A percentile compares a stretch with the other conserved stretches of the same genome.
Conservation (phyloP, 176 grass and related monocot genomes). For the Chrysopogon serrulatus region DNA sequence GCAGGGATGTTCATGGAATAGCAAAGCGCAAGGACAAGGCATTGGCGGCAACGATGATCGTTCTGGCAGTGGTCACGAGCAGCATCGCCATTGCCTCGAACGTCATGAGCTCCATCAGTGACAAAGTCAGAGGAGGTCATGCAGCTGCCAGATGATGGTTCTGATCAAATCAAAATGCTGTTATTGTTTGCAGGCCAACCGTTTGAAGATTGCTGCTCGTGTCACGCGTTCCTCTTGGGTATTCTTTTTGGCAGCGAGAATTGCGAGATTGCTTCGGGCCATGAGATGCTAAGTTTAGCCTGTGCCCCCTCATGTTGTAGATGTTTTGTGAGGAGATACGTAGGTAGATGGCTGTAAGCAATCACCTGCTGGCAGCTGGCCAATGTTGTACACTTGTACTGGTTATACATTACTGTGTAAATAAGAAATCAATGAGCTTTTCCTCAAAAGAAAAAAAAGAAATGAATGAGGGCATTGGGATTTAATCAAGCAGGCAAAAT, state of each 20-base stretch:
- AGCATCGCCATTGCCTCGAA: constrained; percentile 82
- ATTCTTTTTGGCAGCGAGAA: not conserved
- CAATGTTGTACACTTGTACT: not conserved
- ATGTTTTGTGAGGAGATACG: not conserved
- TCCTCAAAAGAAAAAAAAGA: too few species aligned
- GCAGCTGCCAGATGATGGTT: constrained; percentile 1
- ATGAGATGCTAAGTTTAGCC: not conserved
- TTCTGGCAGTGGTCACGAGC: constrained; percentile 69
- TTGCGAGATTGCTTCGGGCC: not conserved
- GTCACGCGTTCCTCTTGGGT: not conserved
- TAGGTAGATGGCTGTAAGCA: not conserved
- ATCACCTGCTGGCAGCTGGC: not conserved
- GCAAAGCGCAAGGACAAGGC: constrained; percentile 57
- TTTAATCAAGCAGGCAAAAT: too few species aligned
- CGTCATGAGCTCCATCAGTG: constrained; percentile 48
- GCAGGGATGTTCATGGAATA: constrained; percentile 77
- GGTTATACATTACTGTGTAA: not conserved
- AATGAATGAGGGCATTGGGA: too few species aligned
- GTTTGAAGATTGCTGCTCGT: not conserved
- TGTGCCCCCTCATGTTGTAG: not conserved
- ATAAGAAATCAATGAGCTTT: not conserved
- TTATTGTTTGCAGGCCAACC: not conserved
- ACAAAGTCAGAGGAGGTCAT: not conserved
- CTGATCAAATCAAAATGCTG: not conserved
- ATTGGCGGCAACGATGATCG: constrained; percentile 69